Evolutionary conservation across 1,139 yeast species (phyloP).

Genomic region (Kluyveromyces marxianus): DNA sequence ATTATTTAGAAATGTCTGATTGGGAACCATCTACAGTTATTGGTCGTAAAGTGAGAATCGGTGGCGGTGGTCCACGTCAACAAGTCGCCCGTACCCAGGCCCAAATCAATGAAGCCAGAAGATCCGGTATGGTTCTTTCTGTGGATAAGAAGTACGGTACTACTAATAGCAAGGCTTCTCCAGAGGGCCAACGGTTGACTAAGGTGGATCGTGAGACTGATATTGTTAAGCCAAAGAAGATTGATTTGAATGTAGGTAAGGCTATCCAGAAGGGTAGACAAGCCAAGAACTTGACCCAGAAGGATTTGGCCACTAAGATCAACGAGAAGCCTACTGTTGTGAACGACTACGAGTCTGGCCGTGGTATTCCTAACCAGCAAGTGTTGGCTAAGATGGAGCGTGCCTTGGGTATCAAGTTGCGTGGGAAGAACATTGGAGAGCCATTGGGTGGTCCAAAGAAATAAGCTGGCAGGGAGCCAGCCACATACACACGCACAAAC

Average conservation of each 20-base stretch:
- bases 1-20: constrained; percentile 41
- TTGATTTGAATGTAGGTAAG: constrained; percentile 78
- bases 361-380: constrained; percentile 96
- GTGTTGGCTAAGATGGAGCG: constrained; percentile 86
- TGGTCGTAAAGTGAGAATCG: constrained; percentile 82
- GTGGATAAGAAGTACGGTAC: constrained; percentile 89
- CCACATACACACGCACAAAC: no score
- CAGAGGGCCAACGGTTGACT: constrained; percentile 92
- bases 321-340: constrained; percentile 94
- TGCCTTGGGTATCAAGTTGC: constrained; percentile 85
- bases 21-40: constrained; percentile 89
- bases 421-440: constrained; percentile 93
- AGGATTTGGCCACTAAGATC: constrained; percentile 90
- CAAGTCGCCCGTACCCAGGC: constrained; percentile 71
- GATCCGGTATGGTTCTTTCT: constrained; percentile 80
- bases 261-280: constrained; percentile 81
- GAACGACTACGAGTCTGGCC: constrained; percentile 94
- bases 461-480: constrained; percentile 18
- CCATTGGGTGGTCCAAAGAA: constrained; percentile 51
- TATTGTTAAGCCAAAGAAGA: constrained; percentile 85
- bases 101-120: constrained; percentile 86
- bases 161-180: constrained; percentile 55
- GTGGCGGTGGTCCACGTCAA: constrained; percentile 84
- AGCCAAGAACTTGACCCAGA: constrained; percentile 85
- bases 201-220: constrained; percentile 91